These are phyloP conservation scores for Microdochium bolleyi DNA, from an alignment of 2,329 filamentous ascomycete species.

Conservation along the genomic window DNA sequence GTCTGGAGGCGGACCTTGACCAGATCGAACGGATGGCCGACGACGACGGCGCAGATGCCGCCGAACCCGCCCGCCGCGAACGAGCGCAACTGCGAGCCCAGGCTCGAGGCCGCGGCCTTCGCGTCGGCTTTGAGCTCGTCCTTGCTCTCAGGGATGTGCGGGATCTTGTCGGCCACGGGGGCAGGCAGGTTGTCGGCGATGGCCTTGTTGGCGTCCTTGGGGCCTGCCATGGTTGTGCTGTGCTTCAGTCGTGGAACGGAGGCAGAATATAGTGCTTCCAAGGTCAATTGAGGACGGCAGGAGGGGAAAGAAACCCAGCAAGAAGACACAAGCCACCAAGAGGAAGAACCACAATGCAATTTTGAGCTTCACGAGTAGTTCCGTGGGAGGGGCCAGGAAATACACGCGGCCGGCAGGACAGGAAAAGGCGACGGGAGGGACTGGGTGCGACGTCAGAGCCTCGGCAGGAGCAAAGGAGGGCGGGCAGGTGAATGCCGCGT, in stretches of 20 bases:
- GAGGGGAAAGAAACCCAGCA: background rate
- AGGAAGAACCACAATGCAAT: too few species aligned
- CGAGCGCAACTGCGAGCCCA: slow-evolving; percentile 59
- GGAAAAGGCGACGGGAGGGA: background rate
- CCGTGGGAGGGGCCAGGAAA: background rate
- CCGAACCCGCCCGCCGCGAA: slow-evolving; percentile 87
- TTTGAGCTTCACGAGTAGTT: background rate
- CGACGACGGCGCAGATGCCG: slow-evolving; percentile 86
- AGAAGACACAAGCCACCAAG: background rate
- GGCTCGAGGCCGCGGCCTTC: slow-evolving; percentile 26
- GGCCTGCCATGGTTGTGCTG: slow-evolving; percentile 5
- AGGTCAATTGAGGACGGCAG: too few species aligned
- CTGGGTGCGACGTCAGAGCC: background rate
- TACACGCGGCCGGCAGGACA: background rate
- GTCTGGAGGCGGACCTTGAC: slow-evolving; percentile 98
- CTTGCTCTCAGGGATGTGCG: slow-evolving; percentile 35
- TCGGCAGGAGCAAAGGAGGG: background rate
- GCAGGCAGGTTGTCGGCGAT: slow-evolving; percentile 22
- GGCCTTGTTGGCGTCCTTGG: slow-evolving; percentile 10
- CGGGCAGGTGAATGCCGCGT: background rate
- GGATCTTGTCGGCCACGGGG: slow-evolving; percentile 27
- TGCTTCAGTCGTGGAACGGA: background rate
- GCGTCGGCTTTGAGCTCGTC: slow-evolving; percentile 32
- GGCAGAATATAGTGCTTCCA: background rate
- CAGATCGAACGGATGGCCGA: slow-evolving; percentile 94